These are phyloP conservation scores for Tetraselmis striata DNA, from an alignment of 139 green algal species.

Conservation along the genomic window DNA sequence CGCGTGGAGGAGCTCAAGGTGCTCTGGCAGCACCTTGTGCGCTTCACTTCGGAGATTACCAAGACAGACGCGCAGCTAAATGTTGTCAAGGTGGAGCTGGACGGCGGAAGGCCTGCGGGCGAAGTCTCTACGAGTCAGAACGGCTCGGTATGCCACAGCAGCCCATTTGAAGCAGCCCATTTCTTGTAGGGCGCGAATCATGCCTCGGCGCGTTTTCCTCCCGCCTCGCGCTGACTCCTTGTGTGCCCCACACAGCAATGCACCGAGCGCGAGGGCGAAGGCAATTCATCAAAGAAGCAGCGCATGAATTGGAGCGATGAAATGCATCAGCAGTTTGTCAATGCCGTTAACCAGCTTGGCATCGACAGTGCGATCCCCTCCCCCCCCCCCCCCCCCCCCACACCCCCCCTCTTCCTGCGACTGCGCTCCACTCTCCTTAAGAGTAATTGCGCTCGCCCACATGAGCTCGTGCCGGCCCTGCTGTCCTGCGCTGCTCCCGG, in stretches of 20 bases:
- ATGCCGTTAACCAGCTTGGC: conserved; percentile 86
- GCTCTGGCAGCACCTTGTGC: conserved; percentile 95
- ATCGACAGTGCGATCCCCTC: conserved; percentile 73
- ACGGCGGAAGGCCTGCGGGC: neutral
- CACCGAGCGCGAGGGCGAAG: conserved; percentile 23
- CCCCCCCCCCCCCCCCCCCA: neutral
- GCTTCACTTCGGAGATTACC: conserved; percentile 26
- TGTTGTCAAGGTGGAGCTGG: neutral
- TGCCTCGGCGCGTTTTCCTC: too few species aligned
- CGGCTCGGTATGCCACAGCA: neutral
- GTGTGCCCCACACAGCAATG: conserved; percentile 2
- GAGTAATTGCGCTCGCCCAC: too few species aligned
- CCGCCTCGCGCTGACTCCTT: neutral
- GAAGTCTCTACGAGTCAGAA: neutral
- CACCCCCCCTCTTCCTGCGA: neutral
- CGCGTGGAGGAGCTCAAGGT: conserved; percentile 91
- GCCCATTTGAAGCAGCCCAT: too few species aligned
- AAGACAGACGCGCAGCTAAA: neutral
- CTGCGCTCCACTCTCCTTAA: neutral
- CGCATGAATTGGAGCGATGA: conserved; percentile 91
- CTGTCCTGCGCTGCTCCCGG: neutral
- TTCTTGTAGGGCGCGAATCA: too few species aligned
- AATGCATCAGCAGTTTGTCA: conserved; percentile 94
- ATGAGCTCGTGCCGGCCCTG: neutral
- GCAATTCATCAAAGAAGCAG: conserved; percentile 71